A percentile compares a stretch with the other conserved stretches of the same genome.
Evolutionary conservation across 2,329 filamentous ascomycete species (phyloP).

Genomic region (Penicillium verrucosum): DNA sequence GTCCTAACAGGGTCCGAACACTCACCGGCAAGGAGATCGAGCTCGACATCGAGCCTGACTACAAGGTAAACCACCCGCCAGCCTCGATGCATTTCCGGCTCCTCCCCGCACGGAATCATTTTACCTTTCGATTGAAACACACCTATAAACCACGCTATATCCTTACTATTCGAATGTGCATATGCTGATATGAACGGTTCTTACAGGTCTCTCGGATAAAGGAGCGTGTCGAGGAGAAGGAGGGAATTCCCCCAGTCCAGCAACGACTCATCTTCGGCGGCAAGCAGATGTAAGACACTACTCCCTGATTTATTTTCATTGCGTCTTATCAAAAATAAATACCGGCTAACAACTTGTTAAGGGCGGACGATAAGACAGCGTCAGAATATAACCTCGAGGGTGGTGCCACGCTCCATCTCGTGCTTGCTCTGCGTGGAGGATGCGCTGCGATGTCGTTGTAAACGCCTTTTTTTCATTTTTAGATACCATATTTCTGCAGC

Average conservation of each 20-base stretch:
- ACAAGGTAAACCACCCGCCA: slow-evolving; percentile 63
- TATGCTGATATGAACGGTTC: background rate
- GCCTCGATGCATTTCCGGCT: background rate
- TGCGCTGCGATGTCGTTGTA: slow-evolving; percentile 15
- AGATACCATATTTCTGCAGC: slow-evolving; percentile 17
- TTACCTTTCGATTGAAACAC: background rate
- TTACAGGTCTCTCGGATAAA: slow-evolving; percentile 87
- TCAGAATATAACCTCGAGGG: slow-evolving; percentile 86
- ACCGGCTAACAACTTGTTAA: slow-evolving; percentile 38
- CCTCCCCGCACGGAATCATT: background rate
- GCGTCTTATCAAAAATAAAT: background rate
- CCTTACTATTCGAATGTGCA: background rate
- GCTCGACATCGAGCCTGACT: slow-evolving; percentile 90
- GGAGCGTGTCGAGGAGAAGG: slow-evolving; percentile 98
- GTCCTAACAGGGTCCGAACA: slow-evolving; percentile 73
- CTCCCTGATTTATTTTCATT: background rate
- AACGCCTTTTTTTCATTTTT: slow-evolving; percentile 12
- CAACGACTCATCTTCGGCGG: slow-evolving; percentile 94
- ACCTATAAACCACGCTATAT: background rate
- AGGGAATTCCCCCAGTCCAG: slow-evolving; percentile 94
- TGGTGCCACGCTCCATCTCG: slow-evolving; percentile 89
- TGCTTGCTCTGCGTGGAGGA: slow-evolving; percentile 88
- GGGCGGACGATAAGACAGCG: slow-evolving; percentile 93
- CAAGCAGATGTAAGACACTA: slow-evolving; percentile 82
- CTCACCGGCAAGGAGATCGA: slow-evolving; percentile 99